Conservation (phyloP, 805 yeast species). For the Alloascoidea africana region DNA sequence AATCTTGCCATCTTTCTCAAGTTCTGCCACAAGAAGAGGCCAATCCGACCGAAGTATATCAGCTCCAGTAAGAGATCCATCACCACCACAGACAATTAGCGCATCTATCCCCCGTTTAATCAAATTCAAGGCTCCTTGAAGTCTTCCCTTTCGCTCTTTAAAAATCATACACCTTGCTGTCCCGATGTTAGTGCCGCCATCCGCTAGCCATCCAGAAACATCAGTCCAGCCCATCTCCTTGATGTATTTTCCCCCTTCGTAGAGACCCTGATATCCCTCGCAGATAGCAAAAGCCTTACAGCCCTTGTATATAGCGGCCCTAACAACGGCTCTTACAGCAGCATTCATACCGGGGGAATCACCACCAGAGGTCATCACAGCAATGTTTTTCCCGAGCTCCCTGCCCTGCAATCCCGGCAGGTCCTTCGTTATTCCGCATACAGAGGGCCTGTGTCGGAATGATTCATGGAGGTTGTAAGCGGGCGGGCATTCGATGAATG, state of each 20-base stretch:
- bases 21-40: constrained; percentile 76
- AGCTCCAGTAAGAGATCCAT: constrained; percentile 96
- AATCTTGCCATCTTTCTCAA: constrained; percentile 38
- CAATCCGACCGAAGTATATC: constrained; percentile 88
- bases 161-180: constrained; percentile 88
- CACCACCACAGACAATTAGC: constrained; percentile 94
- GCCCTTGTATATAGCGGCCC: constrained; percentile 75
- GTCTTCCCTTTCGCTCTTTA: constrained; percentile 74
- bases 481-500: constrained; percentile 10
- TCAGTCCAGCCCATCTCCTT: constrained; percentile 82
- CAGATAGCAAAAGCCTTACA: constrained; percentile 86
- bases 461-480: background rate
- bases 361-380: constrained; percentile 97
- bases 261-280: constrained; percentile 93
- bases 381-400: constrained; percentile 32
- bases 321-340: constrained; percentile 85
- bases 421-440: background rate
- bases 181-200: constrained; percentile 94
- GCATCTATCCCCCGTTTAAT: constrained; percentile 86
- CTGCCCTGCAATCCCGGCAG: background rate
- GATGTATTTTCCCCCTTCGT: constrained; percentile 69
- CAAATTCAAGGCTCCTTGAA: constrained; percentile 71
- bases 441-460: background rate
- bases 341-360: constrained; percentile 99
- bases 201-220: constrained; percentile 83